Conservation (phyloP, 192 early-diverging fungal species). For the Borealophlyctis nickersoniae region DNA sequence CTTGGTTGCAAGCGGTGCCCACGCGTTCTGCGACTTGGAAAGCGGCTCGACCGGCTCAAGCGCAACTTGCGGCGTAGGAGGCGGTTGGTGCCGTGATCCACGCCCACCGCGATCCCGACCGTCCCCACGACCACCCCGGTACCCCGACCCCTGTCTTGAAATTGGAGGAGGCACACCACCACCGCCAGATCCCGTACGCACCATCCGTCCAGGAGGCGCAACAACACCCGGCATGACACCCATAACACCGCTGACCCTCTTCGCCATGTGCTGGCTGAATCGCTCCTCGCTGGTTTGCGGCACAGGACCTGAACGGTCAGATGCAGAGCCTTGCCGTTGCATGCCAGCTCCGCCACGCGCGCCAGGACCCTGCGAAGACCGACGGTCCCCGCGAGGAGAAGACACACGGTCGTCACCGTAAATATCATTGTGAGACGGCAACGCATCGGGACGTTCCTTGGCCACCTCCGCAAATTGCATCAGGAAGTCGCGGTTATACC, state of each 20-base stretch:
- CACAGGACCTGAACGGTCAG: slow-evolving; percentile 34
- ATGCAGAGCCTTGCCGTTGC: slow-evolving; percentile 34
- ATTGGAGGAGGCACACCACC: slow-evolving; percentile 16
- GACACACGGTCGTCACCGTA: slow-evolving; percentile 41
- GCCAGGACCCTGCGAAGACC: slow-evolving; percentile 30
- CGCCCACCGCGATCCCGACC: slow-evolving; percentile 12
- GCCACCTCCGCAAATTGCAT: slow-evolving; percentile 70
- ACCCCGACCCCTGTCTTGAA: not conserved
- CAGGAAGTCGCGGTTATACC: slow-evolving; percentile 74
- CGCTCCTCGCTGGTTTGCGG: slow-evolving; percentile 27
- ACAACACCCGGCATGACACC: slow-evolving; percentile 23
- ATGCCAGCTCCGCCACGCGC: slow-evolving; percentile 42
- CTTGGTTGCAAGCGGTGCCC: slow-evolving; percentile 54
- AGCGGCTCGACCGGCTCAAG: slow-evolving; percentile 24
- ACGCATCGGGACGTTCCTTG: slow-evolving; percentile 57
- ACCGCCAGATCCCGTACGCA: slow-evolving; percentile 21
- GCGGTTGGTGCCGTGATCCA: slow-evolving; percentile 2
- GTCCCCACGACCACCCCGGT: not conserved
- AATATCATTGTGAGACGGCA: slow-evolving; percentile 31
- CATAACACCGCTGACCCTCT: slow-evolving; percentile 12
- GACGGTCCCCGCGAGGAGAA: slow-evolving; percentile 27
- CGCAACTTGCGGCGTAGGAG: slow-evolving; percentile 3
- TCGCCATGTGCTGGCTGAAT: slow-evolving; percentile 15
- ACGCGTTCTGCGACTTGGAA: slow-evolving; percentile 50
- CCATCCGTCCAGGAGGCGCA: slow-evolving; percentile 21